Evolutionary conservation across 805 yeast species (phyloP).

Genomic region (Lachancea meyersii): DNA sequence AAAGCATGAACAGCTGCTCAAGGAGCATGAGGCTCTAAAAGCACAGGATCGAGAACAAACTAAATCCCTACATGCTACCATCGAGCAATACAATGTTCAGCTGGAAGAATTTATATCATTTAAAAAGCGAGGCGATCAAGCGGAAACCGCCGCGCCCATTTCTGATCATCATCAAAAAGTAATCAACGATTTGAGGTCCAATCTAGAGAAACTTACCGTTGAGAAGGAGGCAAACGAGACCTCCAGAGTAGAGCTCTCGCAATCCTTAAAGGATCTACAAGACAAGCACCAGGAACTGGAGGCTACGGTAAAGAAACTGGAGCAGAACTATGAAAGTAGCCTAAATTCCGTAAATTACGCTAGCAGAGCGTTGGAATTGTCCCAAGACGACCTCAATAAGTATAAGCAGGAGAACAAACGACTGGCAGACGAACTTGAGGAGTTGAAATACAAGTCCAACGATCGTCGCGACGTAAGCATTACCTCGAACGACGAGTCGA

Average conservation of each 20-base stretch:
- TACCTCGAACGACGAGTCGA: slow-evolving; percentile 21
- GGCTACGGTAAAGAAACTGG: slow-evolving; percentile 38
- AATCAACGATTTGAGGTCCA: slow-evolving; percentile 43
- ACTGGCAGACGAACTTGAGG: slow-evolving; percentile 62
- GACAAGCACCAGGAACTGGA: slow-evolving; percentile 15
- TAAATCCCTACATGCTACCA: slow-evolving; percentile 29
- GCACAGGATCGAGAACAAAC: slow-evolving; percentile 33
- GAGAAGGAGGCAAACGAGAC: slow-evolving; percentile 41
- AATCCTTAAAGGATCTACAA: not conserved
- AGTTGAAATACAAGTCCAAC: slow-evolving; percentile 43
- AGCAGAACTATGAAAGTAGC: slow-evolving; percentile 65
- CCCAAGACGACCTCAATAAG: slow-evolving; percentile 64
- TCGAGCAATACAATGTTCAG: slow-evolving; percentile 25
- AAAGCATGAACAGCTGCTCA: slow-evolving; percentile 39
- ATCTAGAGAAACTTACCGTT: slow-evolving; percentile 48
- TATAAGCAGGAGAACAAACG: slow-evolving; percentile 51
- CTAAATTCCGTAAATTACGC: slow-evolving; percentile 67
- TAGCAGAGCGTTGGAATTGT: slow-evolving; percentile 63
- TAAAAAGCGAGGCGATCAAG: slow-evolving; percentile 19
- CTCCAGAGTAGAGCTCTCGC: slow-evolving; percentile 28
- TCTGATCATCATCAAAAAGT: slow-evolving; percentile 4
- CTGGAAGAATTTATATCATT: slow-evolving; percentile 26
- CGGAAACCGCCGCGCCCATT: slow-evolving; percentile 3
- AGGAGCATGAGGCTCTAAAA: slow-evolving; percentile 41
- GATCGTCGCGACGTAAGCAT: slow-evolving; percentile 18